A percentile compares a stretch with the other conserved stretches of the same genome.
Conservation (phyloP, 1,139 yeast genomes). For the Yamadazyma sp. region DNA sequence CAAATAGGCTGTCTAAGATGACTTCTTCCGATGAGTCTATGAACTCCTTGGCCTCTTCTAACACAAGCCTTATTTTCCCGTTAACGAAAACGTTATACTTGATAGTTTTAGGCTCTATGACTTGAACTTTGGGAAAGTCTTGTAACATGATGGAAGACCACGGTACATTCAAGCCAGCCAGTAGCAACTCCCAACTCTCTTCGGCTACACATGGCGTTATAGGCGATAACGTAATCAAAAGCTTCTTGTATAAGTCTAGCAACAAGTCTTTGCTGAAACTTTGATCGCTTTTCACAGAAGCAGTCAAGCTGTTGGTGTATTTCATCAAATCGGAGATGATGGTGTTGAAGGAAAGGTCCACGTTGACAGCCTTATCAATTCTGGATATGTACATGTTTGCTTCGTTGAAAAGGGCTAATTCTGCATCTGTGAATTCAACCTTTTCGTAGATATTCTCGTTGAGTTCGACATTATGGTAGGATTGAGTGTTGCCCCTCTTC, state of each 20-base stretch:
- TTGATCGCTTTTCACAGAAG: constrained; percentile 31
- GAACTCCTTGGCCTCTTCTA: constrained; percentile 36
- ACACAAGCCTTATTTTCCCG: constrained; percentile 62
- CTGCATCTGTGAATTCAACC: constrained; percentile 38
- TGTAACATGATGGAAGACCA: constrained; percentile 58
- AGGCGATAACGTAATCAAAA: constrained; percentile 65
- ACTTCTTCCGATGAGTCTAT: constrained; percentile 25
- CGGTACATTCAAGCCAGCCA: constrained; percentile 21
- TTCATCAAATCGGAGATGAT: constrained; percentile 90
- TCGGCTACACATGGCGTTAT: constrained; percentile 81
- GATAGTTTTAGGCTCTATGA: constrained; percentile 33
- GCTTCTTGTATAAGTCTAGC: constrained; percentile 47
- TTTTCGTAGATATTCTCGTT: constrained; percentile 19
- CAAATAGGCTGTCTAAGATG: constrained; percentile 18
- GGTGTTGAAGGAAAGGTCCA: constrained; percentile 71
- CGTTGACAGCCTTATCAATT: constrained; percentile 60
- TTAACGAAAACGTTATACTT: constrained; percentile 61
- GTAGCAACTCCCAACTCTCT: constrained; percentile 71
- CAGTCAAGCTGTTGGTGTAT: constrained; percentile 56
- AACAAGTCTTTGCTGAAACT: constrained; percentile 27
- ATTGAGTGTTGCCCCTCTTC: neutral
- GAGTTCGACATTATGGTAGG: constrained; percentile 19
- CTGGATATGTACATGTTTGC: constrained; percentile 49
- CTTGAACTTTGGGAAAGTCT: constrained; percentile 51
- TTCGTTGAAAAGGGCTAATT: constrained; percentile 57